Percentiles rank a stretch among this genome's conserved stretches.
These are phyloP conservation scores for Rubus idaeus DNA, from an alignment of 306 rosid species.

Conservation along the genomic window DNA sequence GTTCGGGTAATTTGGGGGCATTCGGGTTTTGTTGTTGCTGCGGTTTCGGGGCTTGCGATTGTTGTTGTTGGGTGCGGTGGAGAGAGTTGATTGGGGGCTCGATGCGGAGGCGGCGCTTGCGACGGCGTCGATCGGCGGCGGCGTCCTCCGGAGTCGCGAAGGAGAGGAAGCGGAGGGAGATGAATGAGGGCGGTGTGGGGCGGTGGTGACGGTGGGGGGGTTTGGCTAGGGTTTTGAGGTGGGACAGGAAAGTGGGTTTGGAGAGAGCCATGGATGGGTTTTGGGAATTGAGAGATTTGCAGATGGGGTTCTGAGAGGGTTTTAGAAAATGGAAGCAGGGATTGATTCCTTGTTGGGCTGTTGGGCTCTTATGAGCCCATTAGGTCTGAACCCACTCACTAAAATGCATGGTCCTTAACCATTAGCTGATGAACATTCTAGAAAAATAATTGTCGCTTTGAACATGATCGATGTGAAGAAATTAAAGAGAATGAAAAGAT, in stretches of 20 bases:
- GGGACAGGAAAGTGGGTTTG: slow-evolving; percentile 51
- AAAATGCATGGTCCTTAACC: too few species aligned
- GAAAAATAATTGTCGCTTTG: too few species aligned
- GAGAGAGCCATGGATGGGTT: slow-evolving; percentile 62
- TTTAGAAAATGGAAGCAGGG: background rate
- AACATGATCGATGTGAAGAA: too few species aligned
- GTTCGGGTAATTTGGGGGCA: slow-evolving; percentile 83
- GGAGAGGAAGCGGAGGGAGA: slow-evolving; percentile 64
- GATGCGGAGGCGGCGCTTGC: slow-evolving; percentile 94
- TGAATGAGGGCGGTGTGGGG: slow-evolving; percentile 27
- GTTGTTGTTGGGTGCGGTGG: slow-evolving; percentile 52
- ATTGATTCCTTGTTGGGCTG: background rate
- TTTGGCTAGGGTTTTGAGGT: slow-evolving; percentile 45
- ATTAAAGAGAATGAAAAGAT: too few species aligned
- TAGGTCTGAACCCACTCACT: too few species aligned
- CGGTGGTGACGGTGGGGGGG: slow-evolving; percentile 27
- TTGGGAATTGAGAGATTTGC: background rate
- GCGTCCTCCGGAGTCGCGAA: slow-evolving; percentile 92
- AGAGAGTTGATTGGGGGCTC: slow-evolving; percentile 89
- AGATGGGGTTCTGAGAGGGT: background rate
- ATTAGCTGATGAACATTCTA: too few species aligned
- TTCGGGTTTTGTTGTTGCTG: slow-evolving; percentile 57
- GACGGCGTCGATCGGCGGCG: slow-evolving; percentile 94
- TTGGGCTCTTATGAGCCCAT: too few species aligned
- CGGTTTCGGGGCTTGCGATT: slow-evolving; percentile 28